Base-by-base conservation (phyloP, 2,329 filamentous ascomycete species). In the Hypoxylon sp. region DNA sequence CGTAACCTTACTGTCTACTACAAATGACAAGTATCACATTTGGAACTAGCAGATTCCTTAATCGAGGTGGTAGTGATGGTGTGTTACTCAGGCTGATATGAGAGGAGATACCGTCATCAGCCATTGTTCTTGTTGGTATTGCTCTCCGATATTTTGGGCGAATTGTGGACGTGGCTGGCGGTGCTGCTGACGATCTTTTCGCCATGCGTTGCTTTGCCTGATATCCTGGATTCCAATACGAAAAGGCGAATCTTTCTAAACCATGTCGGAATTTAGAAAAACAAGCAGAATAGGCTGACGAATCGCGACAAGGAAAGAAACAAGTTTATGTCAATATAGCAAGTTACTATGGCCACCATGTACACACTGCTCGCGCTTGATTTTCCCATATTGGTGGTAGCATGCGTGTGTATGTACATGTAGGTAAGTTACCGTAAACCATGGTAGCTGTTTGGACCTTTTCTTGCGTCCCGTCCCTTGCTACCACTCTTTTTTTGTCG, bases 141-240 rank as follows among this genome's bases (percentile, higher is more conserved):
- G 33, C 11, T 60, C 10, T 44, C 53, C 52, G 58, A 65, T 62
- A 48, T 56, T 68, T 65, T 68, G 58, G 67, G 46, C 55, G 46
- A 64, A 63, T 42, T 63, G 47, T 70, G 54, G 54, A 35, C 14
- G 58, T 70, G 65, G 65, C 62, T 68, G 55, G 68, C 58, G 52
- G 54, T 66, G 55, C 50, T 60, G 37, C 55, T 65, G 68, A 65
- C 65, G 68, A 70, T 70, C 68, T 63, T 63, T 60, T 65, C 44
- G 68, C 65, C 68, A 70, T 70, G 55, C 65, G 54, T 61, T 56
- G 57, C 65, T 57, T 10, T 6, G 37, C 63, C 57, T 57, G 42
- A 47, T 65, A 35, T 59, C 35, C 22, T 29, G 39, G n/a, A 57
- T 70, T 61, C 58, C 51, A 70, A 65, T 39, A 70, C 68, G 68